phyloP scores from a whole-genome alignment of 2,329 filamentous ascomycete species.

The Truncatella angustata region DNA sequence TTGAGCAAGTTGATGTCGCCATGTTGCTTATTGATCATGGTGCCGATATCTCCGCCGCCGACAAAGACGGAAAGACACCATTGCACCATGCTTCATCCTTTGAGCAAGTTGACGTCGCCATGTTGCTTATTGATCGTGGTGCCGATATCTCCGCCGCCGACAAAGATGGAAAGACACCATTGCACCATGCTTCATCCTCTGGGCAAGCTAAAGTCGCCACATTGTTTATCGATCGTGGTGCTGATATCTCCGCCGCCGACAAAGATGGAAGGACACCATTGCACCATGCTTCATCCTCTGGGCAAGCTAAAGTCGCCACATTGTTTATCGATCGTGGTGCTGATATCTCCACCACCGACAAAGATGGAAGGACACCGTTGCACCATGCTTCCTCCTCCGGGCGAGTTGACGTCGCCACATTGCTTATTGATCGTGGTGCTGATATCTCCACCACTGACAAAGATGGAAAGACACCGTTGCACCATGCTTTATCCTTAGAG shows the following conservation, averaged over 20 bases:
- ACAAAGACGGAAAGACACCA: not conserved
- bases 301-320: not conserved
- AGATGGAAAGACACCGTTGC: not conserved
- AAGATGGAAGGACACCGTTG: conserved; percentile 32
- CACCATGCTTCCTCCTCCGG: too few species aligned
- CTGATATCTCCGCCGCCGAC: too few species aligned
- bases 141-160: not conserved
- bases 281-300: not conserved
- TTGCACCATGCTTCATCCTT: not conserved
- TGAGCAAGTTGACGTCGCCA: not conserved
- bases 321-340: conserved; percentile 9
- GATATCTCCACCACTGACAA: not conserved
- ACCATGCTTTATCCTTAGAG: not conserved
- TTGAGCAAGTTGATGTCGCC: not conserved
- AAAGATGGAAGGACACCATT: too few species aligned
- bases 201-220: too few species aligned
- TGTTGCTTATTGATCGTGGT: too few species aligned
- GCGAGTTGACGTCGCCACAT: too few species aligned
- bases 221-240: too few species aligned
- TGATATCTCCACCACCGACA: conserved; percentile 26
- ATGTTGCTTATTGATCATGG: not conserved
- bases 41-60: not conserved
- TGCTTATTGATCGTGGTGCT: too few species aligned
- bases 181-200: too few species aligned
- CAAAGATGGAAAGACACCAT: not conserved